Evolutionary conservation across 2,329 filamentous ascomycete species (phyloP).

Genomic region (Fusarium ambrosium): DNA sequence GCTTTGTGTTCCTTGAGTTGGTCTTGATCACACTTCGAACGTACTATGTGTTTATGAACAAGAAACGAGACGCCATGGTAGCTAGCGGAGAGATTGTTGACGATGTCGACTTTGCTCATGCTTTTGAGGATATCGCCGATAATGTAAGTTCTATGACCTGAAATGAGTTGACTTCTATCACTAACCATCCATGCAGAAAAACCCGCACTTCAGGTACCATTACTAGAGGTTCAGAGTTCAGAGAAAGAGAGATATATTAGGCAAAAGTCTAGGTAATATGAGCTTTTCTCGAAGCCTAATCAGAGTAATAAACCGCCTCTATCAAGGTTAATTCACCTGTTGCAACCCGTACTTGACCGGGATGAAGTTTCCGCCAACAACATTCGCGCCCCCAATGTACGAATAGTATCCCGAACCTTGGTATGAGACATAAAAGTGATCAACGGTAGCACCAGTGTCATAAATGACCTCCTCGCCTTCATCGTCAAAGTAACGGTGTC

Average conservation of each 20-base stretch:
- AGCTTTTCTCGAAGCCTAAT: background rate
- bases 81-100: background rate
- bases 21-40: background rate
- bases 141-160: background rate
- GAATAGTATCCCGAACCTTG: background rate
- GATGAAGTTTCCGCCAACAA: background rate
- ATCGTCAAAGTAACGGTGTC: background rate
- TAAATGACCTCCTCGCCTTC: background rate
- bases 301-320: background rate
- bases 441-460: background rate
- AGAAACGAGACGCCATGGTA: background rate
- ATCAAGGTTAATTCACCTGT: background rate
- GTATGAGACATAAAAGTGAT: background rate
- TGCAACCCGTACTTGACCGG: background rate
- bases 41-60: background rate
- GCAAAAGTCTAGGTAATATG: background rate
- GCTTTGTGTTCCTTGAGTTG: background rate
- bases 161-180: background rate
- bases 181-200: background rate
- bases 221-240: background rate
- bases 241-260: background rate
- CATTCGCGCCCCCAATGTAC: background rate
- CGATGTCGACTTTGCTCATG: background rate
- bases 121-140: background rate
- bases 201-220: background rate